Percentiles rank a stretch among this genome's conserved stretches.
phyloP scores from a whole-genome alignment of 2,329 filamentous ascomycete genomes.

The Bipolaris victoriae region DNA sequence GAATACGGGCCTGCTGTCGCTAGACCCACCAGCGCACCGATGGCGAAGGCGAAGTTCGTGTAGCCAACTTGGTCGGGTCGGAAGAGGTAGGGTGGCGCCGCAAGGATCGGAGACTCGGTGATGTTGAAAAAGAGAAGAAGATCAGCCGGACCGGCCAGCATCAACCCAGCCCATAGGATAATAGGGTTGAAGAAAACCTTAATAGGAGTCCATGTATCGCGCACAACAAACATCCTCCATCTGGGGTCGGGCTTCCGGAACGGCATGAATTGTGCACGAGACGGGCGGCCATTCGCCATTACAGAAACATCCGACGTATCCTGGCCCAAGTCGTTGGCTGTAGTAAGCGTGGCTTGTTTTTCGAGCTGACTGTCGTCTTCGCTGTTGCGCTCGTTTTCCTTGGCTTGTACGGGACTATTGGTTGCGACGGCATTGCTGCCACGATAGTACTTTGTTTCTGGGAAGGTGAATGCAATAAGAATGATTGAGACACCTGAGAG shows the following conservation, averaged over 20 bases:
- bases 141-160: constrained; percentile 48
- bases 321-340: constrained; percentile 32
- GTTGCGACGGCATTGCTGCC: constrained; percentile 8
- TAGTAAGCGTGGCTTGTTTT: constrained; percentile 31
- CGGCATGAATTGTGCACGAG: constrained; percentile 48
- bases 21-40: constrained; percentile 62
- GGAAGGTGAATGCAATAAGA: constrained; percentile 50
- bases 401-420: background rate
- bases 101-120: constrained; percentile 57
- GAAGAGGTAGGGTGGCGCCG: constrained; percentile 55
- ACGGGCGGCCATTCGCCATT: constrained; percentile 48
- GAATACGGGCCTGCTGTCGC: constrained; percentile 61
- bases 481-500: constrained; percentile 50
- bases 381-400: background rate
- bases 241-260: constrained; percentile 47
- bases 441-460: constrained; percentile 53
- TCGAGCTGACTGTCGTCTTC: constrained; percentile 28
- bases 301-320: constrained; percentile 21
- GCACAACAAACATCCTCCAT: constrained; percentile 52
- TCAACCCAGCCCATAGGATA: constrained; percentile 47
- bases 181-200: constrained; percentile 56
- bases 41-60: constrained; percentile 54
- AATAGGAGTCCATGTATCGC: constrained; percentile 50
- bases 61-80: constrained; percentile 55
- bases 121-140: constrained; percentile 58